Conservation (phyloP, 805 yeast species). For the Candida oleophila region DNA sequence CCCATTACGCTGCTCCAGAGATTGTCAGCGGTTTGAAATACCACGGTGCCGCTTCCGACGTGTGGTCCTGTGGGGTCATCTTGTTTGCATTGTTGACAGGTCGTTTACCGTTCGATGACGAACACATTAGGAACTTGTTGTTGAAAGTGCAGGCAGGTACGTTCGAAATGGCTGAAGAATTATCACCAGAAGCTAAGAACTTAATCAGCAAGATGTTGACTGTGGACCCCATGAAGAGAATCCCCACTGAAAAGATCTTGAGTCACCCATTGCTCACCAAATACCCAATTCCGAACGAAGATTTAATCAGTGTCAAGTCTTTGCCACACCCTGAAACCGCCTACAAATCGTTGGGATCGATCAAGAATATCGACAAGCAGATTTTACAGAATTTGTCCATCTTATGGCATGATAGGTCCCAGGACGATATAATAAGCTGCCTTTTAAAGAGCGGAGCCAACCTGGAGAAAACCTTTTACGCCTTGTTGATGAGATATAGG, state of each 20-base stretch:
- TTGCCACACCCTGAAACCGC: constrained; percentile 59
- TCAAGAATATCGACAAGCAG: constrained; percentile 49
- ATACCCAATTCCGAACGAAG: constrained; percentile 49
- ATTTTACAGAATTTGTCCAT: constrained; percentile 55
- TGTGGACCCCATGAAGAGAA: constrained; percentile 69
- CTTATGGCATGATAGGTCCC: constrained; percentile 55
- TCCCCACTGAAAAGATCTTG: constrained; percentile 65
- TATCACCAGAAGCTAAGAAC: constrained; percentile 66
- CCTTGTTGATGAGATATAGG: constrained; percentile 43
- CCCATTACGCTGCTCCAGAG: constrained; percentile 88
- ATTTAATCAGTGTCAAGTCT: constrained; percentile 42
- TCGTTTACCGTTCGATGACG: constrained; percentile 81
- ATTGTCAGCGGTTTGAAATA: constrained; percentile 75
- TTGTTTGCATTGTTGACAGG: constrained; percentile 78
- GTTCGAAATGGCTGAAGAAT: constrained; percentile 66
- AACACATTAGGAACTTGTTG: constrained; percentile 66
- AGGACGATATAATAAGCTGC: constrained; percentile 37
- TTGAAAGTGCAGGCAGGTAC: constrained; percentile 76
- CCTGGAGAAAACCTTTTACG: constrained; percentile 48
- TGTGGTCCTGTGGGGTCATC: constrained; percentile 87
- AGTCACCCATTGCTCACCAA: constrained; percentile 54
- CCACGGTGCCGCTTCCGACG: constrained; percentile 83
- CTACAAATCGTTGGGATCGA: constrained; percentile 47
- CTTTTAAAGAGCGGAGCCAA: constrained; percentile 38
- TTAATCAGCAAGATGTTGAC: constrained; percentile 64